Evolutionary conservation across 2,329 filamentous ascomycete genomes (phyloP), one percentile per base, ranked within the genome.

Genomic region (Epichloe hybrida): DNA sequence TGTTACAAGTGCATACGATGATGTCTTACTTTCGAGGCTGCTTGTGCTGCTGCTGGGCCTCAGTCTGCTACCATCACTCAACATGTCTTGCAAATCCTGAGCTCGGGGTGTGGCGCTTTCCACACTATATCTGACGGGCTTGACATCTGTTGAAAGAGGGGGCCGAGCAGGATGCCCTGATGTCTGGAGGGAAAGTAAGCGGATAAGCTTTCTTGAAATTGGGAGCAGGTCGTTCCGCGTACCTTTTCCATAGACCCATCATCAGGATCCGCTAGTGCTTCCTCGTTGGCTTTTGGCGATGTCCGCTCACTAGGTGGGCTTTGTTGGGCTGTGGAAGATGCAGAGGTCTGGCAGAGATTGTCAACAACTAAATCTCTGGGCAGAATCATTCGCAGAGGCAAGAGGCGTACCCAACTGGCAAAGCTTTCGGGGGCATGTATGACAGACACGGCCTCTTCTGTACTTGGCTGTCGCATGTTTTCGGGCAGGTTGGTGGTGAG

Each of bases 361-460:
- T 49, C 34, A 49, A 43, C 5, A n/a, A 43, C 0, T 31, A 4
- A 8, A 20, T 2, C 13, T 39, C 21, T 21, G 34, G 21, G 17
- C n/a, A 13, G 12, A 15, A 23, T 20, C 13, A 12, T 23, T 15
- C 11, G 4, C 31, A 21, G n/a, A 34, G 27, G 27, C 13, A 36
- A 51, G 27, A 20, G 41, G 64, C 78, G 62, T 65, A 93, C 87
- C 78, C 93, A 95, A 58, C 79, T 79, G 51, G 80, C 77, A 66
- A 93, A 96, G 54, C 84, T 87, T 56, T 88, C 76, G 0, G 90
- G 89, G 15, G 87, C 88, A 72, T 95, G 90, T 58, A 96, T 95
- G 50, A 95, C 90, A 1, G 90, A 96, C 49, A 88, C 77, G 23
- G 88, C 84, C 57, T 90, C 88, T 57, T 95, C 88, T 54, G 81